phyloP scores from a whole-genome alignment of 352 stramenopile genomes.

The Globisporangium sylvaticum region DNA sequence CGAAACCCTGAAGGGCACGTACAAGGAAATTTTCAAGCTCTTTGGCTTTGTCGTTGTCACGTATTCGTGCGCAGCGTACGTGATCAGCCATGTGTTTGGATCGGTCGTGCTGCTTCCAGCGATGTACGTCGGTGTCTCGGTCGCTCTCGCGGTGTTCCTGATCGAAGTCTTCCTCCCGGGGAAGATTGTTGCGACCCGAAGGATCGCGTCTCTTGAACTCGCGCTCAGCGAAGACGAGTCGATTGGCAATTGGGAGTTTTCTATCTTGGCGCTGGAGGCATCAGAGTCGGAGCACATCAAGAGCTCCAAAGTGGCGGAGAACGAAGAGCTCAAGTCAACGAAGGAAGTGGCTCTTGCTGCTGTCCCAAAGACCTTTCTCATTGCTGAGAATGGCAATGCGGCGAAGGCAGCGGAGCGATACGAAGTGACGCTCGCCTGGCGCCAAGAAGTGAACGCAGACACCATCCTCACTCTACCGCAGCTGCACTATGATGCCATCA shows the following conservation, averaged over 20 bases:
- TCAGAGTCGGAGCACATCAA: slow-evolving; percentile 45
- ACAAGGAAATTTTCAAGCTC: slow-evolving; percentile 61
- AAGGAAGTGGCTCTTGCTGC: slow-evolving; percentile 6
- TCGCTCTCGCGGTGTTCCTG: slow-evolving; percentile 45
- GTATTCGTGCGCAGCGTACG: slow-evolving; percentile 42
- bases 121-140: slow-evolving; percentile 40
- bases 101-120: slow-evolving; percentile 49
- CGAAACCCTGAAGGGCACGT: slow-evolving; percentile 52
- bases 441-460: slow-evolving; percentile 73
- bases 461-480: slow-evolving; percentile 58
- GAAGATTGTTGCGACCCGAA: slow-evolving; percentile 37
- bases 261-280: slow-evolving; percentile 50
- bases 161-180: slow-evolving; percentile 56
- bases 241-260: slow-evolving; percentile 60
- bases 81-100: slow-evolving; percentile 49
- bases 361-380: slow-evolving; percentile 46
- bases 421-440: slow-evolving; percentile 62
- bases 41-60: slow-evolving; percentile 52
- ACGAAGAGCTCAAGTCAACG: slow-evolving; percentile 10
- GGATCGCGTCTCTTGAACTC: slow-evolving; percentile 10
- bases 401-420: slow-evolving; percentile 60
- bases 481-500: slow-evolving; percentile 61
- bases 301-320: background rate
- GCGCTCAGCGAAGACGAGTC: slow-evolving; percentile 11
- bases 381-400: slow-evolving; percentile 64